phyloP scores from a whole-genome alignment of 345 rosid species.

The Boechera stricta region DNA sequence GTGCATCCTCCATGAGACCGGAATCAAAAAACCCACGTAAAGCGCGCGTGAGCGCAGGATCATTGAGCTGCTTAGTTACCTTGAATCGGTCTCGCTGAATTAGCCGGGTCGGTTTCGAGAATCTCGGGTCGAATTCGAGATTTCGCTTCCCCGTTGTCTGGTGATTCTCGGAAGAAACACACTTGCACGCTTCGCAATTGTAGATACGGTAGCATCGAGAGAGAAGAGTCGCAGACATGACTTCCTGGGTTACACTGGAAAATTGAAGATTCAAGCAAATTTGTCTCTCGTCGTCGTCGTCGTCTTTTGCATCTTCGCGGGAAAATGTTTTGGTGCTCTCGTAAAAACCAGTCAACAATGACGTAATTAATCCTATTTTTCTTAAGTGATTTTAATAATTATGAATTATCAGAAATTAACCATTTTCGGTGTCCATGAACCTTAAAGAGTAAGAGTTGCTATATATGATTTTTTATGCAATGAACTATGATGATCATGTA shows the following conservation, averaged over 20 bases:
- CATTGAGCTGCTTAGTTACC: conserved; percentile 17
- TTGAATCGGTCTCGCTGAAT: neutral
- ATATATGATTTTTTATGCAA: no score
- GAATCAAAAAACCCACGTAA: conserved; percentile 43
- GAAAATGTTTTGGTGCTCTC: neutral
- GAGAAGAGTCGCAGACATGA: conserved; percentile 46
- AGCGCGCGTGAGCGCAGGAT: conserved; percentile 43
- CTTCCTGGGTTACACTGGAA: neutral
- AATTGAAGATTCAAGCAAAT: conserved; percentile 11
- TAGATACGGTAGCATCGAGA: conserved; percentile 37
- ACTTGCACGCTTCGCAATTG: conserved; percentile 34
- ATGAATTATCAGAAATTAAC: neutral
- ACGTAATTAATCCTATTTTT: conserved; percentile 11
- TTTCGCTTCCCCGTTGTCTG: conserved; percentile 28
- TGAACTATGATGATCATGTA: neutral
- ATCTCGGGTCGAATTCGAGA: conserved; percentile 31
- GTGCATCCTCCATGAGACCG: conserved; percentile 58
- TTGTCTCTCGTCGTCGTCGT: neutral
- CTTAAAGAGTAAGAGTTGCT: no score
- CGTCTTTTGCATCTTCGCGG: conserved; percentile 41
- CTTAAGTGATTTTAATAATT: neutral
- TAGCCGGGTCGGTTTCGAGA: conserved; percentile 26
- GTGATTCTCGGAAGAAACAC: conserved; percentile 40
- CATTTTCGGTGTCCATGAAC: no score
- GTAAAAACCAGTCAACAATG: neutral